phyloP scores from a whole-genome alignment of 177 flowering plant genomes.

The Telopea speciosissima region DNA sequence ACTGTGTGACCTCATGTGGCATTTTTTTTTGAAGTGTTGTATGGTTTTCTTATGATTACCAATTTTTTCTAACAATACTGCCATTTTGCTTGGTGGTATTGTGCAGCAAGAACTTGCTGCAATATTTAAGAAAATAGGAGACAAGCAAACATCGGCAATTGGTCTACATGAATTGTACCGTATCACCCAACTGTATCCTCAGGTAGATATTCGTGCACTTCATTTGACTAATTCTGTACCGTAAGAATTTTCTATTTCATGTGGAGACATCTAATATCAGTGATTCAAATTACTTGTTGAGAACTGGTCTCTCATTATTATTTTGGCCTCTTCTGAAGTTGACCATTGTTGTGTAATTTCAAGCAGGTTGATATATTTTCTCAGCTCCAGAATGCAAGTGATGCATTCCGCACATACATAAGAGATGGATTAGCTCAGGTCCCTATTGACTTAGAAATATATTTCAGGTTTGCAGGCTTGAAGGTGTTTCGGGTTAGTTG shows the following conservation, averaged over 20 bases:
- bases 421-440: slow-evolving; percentile 98
- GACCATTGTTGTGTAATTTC: neutral
- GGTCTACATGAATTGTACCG: slow-evolving; percentile 91
- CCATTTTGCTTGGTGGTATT: neutral
- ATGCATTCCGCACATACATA: slow-evolving; percentile 97
- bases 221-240: neutral
- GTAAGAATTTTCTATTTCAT: neutral
- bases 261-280: neutral
- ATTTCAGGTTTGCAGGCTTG: neutral
- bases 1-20: neutral
- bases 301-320: neutral
- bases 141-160: slow-evolving; percentile 92
- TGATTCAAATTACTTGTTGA: no score
- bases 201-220: slow-evolving; percentile 36
- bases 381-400: slow-evolving; percentile 99
- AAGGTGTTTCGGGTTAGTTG: neutral
- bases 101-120: slow-evolving; percentile 97
- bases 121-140: slow-evolving; percentile 97
- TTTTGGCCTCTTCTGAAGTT: neutral
- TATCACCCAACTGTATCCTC: slow-evolving; percentile 88
- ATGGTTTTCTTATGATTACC: neutral
- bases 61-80: neutral
- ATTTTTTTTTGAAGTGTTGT: neutral
- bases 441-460: slow-evolving; percentile 4
- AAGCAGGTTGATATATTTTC: slow-evolving; percentile 93